Base-by-base conservation (phyloP, 805 yeast species). In the Candida fluviatilis region DNA sequence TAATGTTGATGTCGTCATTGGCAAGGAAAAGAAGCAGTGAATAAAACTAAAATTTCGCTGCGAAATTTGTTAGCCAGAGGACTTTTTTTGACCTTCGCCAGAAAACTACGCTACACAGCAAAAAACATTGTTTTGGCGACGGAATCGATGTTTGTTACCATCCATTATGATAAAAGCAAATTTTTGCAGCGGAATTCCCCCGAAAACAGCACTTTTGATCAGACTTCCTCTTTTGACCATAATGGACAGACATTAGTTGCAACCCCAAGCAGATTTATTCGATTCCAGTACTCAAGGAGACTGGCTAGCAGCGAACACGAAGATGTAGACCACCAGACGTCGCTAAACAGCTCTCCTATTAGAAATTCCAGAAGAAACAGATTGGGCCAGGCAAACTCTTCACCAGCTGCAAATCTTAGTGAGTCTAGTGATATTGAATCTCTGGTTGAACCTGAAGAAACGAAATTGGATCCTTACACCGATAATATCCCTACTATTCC, bases 1-100 rank as follows among this genome's bases (percentile, higher is more conserved):
- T 14, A 62, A 40, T 23, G 47, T 50, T 8, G 64, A 50, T 5
- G 69, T 60, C 5, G 68, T 62, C 68, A 64, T 64, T 18, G 3
- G 10, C 24, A 21, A 21, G 10, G 10, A 6, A 26, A 13, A 12
- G n/a, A 26, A 5, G n/a, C 29, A 13, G n/a, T 8, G 5, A 7
- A 10, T 7, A 13, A 26, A 26, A 26, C n/a, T 26, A 12, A 26
- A 26, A 12, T 26, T n/a, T 26, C 15, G 29, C 15, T 26, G 29
- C 29, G 29, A 26, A 26, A 26, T 26, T 26, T 13, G n/a, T 12
- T 26, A 7, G 24, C 8, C 24, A 21, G 10, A 21, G 6, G 6
- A 21, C 10, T 10, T 6, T 6, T 21, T 21, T 21, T 21, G 6
- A 26, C n/a, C n/a, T 7, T 26, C n/a, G n/a, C 13, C 29, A 26